Evolutionary conservation across 257 asterid genomes (phyloP).

Genomic region (Ehretia macrophylla): DNA sequence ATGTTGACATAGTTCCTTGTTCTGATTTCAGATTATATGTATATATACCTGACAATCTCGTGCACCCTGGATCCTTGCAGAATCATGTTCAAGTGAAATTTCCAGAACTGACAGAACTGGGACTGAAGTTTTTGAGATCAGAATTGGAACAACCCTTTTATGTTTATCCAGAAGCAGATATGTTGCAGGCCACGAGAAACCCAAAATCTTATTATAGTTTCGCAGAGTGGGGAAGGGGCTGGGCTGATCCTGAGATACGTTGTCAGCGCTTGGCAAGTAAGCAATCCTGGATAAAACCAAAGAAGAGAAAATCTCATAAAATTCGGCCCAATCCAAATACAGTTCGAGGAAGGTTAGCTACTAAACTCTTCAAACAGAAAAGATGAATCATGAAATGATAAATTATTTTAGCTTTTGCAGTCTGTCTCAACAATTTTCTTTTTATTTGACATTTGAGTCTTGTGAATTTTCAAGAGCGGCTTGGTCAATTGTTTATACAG

Average conservation of each 20-base stretch:
- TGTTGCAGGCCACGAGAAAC: conserved; percentile 41
- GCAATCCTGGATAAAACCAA: conserved; percentile 29
- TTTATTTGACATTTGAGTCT: too few species aligned
- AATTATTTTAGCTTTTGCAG: neutral
- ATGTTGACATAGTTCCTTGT: neutral
- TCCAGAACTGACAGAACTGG: conserved; percentile 50
- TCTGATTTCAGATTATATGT: neutral
- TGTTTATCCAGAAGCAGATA: conserved; percentile 71
- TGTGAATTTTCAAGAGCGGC: too few species aligned
- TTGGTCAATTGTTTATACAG: too few species aligned
- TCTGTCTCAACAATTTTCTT: neutral
- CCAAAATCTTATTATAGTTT: conserved; percentile 51
- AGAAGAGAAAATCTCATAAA: conserved; percentile 31
- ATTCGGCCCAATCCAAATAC: conserved; percentile 33
- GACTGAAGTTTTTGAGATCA: conserved; percentile 42
- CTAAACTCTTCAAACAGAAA: conserved; percentile 45
- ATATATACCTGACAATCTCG: conserved; percentile 1
- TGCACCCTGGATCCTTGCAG: conserved; percentile 27
- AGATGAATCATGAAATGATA: conserved; percentile 3
- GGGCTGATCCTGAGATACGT: conserved; percentile 85
- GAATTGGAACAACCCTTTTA: conserved; percentile 29
- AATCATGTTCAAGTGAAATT: conserved; percentile 47
- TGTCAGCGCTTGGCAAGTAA: conserved; percentile 51
- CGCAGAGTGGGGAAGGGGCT: conserved; percentile 79
- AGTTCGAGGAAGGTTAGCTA: conserved; percentile 66